Evolutionary conservation across 1,284 basidiomycete species (phyloP).

Genomic region (Melampsora larici-populina): DNA sequence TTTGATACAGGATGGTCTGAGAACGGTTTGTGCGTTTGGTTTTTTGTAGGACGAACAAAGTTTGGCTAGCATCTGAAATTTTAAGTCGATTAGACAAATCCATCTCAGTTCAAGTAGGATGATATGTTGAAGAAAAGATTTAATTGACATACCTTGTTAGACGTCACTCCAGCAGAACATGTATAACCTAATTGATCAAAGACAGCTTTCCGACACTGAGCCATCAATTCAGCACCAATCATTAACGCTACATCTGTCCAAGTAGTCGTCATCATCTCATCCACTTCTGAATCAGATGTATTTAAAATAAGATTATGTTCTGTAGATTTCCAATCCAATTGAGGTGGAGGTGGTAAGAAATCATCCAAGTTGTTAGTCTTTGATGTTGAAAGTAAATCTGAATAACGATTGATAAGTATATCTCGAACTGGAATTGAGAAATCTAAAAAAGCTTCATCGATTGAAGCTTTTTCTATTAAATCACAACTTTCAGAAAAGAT

Average conservation of each 20-base stretch:
- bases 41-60: conserved; percentile 84
- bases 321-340: neutral
- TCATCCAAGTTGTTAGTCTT: conserved; percentile 10
- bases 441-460: conserved; percentile 78
- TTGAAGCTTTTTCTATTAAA: conserved; percentile 59
- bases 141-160: conserved; percentile 34
- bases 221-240: conserved; percentile 83
- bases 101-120: neutral
- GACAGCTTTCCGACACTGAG: conserved; percentile 64
- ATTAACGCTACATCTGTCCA: conserved; percentile 93
- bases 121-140: conserved; percentile 40
- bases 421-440: conserved; percentile 74
- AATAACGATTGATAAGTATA: conserved; percentile 68
- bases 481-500: conserved; percentile 63
- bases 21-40: conserved; percentile 75
- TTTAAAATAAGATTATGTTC: conserved; percentile 7
- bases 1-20: conserved; percentile 76
- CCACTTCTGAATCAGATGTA: neutral
- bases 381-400: conserved; percentile 61
- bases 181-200: conserved; percentile 77
- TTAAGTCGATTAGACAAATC: neutral
- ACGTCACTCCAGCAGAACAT: conserved; percentile 65
- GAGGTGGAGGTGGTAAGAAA: conserved; percentile 24
- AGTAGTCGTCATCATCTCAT: conserved; percentile 54
- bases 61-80: conserved; percentile 56